Evolutionary conservation across 2,329 filamentous ascomycete species (phyloP), one percentile per base, ranked within the genome.

Genomic region (Trichoderma hamatum): DNA sequence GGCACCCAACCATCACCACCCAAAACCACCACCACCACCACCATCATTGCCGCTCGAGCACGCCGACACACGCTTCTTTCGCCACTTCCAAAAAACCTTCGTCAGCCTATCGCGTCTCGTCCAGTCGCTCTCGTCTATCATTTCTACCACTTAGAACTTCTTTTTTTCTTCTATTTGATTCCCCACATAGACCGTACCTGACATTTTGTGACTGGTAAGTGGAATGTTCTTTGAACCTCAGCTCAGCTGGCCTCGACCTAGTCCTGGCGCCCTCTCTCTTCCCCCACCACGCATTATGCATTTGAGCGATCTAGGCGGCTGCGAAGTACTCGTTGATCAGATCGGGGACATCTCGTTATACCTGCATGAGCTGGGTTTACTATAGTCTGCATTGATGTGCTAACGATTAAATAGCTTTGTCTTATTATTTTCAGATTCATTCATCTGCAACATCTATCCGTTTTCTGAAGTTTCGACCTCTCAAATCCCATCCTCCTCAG

Each of bases 161-260:
- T 68, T 69, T 59, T 36, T 65, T 69, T 60, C 14, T 67, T 34
- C 21, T 19, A 55, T 63, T 68, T 69, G 60, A 68, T 70, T 68
- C 63, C 58, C 63, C 58, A 70, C 68, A 67, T 63, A 67, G 63
- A 70, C 39, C 58, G 68, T 67, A 59, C 68, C 39, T 62, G 59
- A 60, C 52, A 36, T 49, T 39, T 70, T 65, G 65, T 61, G 59
- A 64, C 69, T 70, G 69, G 69, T 70, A 58, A 70, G 69, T 70
- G 65, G 11, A 34, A 58, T 30, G 19, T 49, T 21, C 63, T 32
- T 59, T 70, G 46, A 61, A 56, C 43, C 26, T 61, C 54, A 55
- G 36, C 19, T 28, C 36, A 52, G 16, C 39, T 49, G 68, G 64
- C 54, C 36, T 56, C 51, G 56, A 43, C 26, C 19, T 21, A 60